Percentiles rank a stretch among this genome's conserved stretches.
Conservation (phyloP, 2,329 filamentous ascomycete genomes). For the Pseudocercospora pini-densiflorae region DNA sequence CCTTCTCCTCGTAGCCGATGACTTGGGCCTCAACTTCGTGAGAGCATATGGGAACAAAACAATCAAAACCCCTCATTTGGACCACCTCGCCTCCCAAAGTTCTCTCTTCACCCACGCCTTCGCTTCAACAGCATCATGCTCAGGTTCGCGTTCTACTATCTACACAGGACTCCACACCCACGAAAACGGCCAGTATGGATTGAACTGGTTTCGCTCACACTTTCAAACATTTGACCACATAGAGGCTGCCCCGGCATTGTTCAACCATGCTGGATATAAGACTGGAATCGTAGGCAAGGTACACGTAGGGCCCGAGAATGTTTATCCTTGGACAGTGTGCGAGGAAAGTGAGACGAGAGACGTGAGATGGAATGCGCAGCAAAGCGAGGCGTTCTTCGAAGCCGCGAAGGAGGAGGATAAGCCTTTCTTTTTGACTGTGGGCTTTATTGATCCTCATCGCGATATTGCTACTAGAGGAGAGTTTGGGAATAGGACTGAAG, state of each 20-base stretch:
- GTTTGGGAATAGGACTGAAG: constrained; percentile 47
- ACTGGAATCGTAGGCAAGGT: constrained; percentile 57
- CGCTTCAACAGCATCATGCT: constrained; percentile 55
- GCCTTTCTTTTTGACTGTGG: constrained; percentile 54
- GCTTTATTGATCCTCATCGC: constrained; percentile 54
- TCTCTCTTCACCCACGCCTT: constrained; percentile 48
- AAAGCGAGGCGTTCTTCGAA: constrained; percentile 46
- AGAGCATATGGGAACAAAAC: constrained; percentile 43
- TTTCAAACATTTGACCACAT: constrained; percentile 53
- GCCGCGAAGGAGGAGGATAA: constrained; percentile 36
- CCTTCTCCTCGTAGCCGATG: constrained; percentile 50
- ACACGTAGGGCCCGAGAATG: constrained; percentile 49
- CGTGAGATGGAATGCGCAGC: constrained; percentile 48
- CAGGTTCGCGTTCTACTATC: constrained; percentile 52
- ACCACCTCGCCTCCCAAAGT: constrained; percentile 46
- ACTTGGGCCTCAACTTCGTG: constrained; percentile 45
- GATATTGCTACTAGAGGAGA: constrained; percentile 44
- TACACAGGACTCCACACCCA: constrained; percentile 58
- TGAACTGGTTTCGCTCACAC: constrained; percentile 45
- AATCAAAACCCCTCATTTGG: constrained; percentile 47
- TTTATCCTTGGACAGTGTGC: constrained; percentile 51
- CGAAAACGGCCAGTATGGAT: constrained; percentile 55
- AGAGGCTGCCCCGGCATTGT: constrained; percentile 47
- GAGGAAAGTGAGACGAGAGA: constrained; percentile 51
- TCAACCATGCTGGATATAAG: constrained; percentile 48